Evolutionary conservation across 495 filamentous ascomycete species (phyloP), one percentile per base, ranked within the genome.

Genomic region (Penicillium atrosanguineum): DNA sequence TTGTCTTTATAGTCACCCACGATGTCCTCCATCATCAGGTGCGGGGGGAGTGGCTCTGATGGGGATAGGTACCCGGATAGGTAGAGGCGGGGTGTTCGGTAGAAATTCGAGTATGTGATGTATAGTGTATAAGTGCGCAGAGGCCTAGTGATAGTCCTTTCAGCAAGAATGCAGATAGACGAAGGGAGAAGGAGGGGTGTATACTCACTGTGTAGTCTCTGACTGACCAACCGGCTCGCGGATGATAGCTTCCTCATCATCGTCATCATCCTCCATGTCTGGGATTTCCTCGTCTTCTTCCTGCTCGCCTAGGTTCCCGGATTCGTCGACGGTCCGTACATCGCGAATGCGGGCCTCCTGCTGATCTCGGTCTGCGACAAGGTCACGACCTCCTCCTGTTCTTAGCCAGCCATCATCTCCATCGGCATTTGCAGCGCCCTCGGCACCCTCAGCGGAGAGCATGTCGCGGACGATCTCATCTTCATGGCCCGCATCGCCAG

Each of bases 1-100:
- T 99, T 99, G 74, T 97, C 93, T 67, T 96, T 95, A 79, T 99
- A 99, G 79, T 99, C 95, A 61, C 95, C 93, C 26, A 97, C 88
- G 61, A 99, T 97, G 62, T 99, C 95, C 66, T 99, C 94, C 88
- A 97, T 96, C 95, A 99, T 97, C 21, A 87, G 79, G 21, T 87
- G 82, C 3, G 94, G 95, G 6, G 88, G 81, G 21, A 97, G 88
- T 6, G 95, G 92, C 57, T 89, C 84, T 20, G 89, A 87, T 49
- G 84, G 81, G n/a, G 87, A 81, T 4, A 82, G 76, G 68, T 96
- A 96, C 52, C 95, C 95, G 6, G 90, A 93, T 55, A 99, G 82
- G 73, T 96, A 99, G 66, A 97, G 84, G 29, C 95, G 91, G 0
- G 95, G 95, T 34, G 93, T 96, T 49, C 91, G 91, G 75, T 97